These are phyloP conservation scores for Sideroxylon spinosum DNA, from an alignment of 179 eudicot species.

Conservation along the genomic window DNA sequence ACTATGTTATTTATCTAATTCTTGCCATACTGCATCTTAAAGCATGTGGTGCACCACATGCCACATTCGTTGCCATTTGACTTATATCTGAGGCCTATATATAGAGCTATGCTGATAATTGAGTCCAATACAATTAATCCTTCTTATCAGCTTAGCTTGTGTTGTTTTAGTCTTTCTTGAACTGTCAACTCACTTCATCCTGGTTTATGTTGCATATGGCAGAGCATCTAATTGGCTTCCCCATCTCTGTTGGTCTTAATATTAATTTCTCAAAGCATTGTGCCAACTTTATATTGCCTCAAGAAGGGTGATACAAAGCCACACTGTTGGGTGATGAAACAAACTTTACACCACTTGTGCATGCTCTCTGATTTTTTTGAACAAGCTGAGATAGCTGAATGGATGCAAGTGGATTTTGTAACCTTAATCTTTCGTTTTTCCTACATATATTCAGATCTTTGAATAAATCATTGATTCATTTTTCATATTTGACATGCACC, in stretches of 20 bases:
- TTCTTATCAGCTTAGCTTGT: not conserved
- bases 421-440: not conserved
- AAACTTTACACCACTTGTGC: not conserved
- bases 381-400: too few species aligned
- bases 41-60: not conserved
- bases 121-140: not conserved
- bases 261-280: not conserved
- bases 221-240: too few species aligned
- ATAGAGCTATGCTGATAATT: not conserved
- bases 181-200: not conserved
- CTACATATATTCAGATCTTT: not conserved
- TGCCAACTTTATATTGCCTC: not conserved
- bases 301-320: not conserved
- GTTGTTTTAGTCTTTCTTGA: not conserved
- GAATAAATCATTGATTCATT: slow-evolving; percentile 2
- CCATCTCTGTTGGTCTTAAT: too few species aligned
- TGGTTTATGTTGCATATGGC: not conserved
- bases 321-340: not conserved
- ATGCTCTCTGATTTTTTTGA: not conserved
- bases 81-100: not conserved
- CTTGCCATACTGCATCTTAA: not conserved
- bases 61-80: not conserved
- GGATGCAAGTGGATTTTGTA: not conserved
- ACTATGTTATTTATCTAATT: too few species aligned
- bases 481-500: not conserved